These are phyloP conservation scores for Cercospora sp. DNA, from an alignment of 2,329 filamentous ascomycete species.

Conservation along the genomic window DNA sequence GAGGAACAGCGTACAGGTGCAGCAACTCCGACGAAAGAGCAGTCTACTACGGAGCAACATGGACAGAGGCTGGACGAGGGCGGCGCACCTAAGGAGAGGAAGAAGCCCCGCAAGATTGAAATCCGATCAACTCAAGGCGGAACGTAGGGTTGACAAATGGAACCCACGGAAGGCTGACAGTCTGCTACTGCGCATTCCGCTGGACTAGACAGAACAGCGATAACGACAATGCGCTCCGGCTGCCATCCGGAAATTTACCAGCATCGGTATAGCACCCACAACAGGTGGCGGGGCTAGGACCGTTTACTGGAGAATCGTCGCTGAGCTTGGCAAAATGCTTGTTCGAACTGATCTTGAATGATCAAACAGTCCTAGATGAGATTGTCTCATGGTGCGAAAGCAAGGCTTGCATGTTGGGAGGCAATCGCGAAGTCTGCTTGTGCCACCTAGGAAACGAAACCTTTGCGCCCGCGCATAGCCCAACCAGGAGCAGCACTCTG, in stretches of 20 bases:
- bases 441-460: not conserved
- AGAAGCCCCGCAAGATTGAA: constrained; percentile 29
- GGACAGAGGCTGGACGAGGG: not conserved
- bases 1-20: constrained; percentile 14
- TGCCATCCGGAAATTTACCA: not conserved
- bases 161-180: not conserved
- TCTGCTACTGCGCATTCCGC: not conserved
- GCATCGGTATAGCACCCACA: not conserved
- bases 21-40: not conserved
- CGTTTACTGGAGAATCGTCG: not conserved
- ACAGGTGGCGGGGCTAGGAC: not conserved
- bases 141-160: not conserved
- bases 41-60: not conserved
- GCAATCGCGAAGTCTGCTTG: not conserved
- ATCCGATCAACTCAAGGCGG: constrained; percentile 5
- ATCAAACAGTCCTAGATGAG: not conserved
- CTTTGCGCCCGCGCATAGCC: not conserved
- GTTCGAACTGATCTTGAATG: not conserved
- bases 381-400: not conserved
- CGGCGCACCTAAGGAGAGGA: constrained; percentile 4
- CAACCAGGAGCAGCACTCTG: not conserved
- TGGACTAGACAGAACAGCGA: not conserved
- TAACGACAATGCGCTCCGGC: not conserved
- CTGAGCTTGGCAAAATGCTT: not conserved
- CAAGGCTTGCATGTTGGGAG: not conserved